Conservation (phyloP, 2,329 filamentous ascomycete species). For the Fusarium cyanostomum region DNA sequence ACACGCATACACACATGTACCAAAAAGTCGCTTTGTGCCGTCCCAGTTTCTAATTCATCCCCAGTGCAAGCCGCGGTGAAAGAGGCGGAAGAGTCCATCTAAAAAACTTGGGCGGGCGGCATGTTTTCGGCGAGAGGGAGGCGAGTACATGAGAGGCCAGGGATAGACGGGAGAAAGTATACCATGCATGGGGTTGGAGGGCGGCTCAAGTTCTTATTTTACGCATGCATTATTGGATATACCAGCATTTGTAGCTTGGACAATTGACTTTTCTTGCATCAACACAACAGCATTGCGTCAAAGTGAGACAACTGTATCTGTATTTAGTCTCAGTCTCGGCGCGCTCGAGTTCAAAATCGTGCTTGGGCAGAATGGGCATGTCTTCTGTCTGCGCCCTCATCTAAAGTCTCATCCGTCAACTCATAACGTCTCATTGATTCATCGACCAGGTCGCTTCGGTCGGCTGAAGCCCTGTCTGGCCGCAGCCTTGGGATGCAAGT, state of each 20-base stretch:
- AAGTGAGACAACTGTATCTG: slow-evolving; percentile 2
- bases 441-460: slow-evolving; percentile 81
- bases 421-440: slow-evolving; percentile 19
- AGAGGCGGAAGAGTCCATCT: slow-evolving; percentile 30
- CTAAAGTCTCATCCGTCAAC: not conserved
- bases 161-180: slow-evolving; percentile 38
- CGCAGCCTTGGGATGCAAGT: slow-evolving; percentile 74
- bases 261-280: slow-evolving; percentile 41
- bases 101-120: slow-evolving; percentile 1
- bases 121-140: not conserved
- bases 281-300: not conserved
- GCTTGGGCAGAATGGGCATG: not conserved
- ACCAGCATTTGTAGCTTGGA: slow-evolving; percentile 44
- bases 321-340: not conserved
- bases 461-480: slow-evolving; percentile 76
- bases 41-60: slow-evolving; percentile 28
- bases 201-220: slow-evolving; percentile 38
- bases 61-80: slow-evolving; percentile 25
- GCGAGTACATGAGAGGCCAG: slow-evolving; percentile 4
- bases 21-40: slow-evolving; percentile 1
- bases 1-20: not conserved
- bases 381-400: slow-evolving; percentile 6
- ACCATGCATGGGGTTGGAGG: slow-evolving; percentile 38
- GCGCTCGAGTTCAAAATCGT: not conserved
- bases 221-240: slow-evolving; percentile 42